Conservation (phyloP, 768 basidiomycete species). For the Coprinopsis strossmayeri region DNA sequence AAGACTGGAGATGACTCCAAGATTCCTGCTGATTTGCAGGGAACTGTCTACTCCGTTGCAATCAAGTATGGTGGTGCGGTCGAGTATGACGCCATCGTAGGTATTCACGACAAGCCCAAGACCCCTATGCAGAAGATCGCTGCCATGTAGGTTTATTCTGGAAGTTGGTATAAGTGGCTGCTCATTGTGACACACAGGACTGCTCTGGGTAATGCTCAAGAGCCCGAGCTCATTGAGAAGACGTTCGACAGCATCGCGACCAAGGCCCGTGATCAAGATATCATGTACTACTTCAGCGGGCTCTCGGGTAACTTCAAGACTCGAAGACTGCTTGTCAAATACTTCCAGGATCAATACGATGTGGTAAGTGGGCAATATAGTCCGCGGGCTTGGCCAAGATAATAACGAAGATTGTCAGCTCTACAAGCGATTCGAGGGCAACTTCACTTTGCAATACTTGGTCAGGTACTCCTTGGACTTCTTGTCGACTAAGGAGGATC, state of each 20-base stretch:
- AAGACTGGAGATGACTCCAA: slow-evolving; percentile 66
- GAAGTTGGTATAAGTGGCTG: background rate
- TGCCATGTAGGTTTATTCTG: slow-evolving; percentile 47
- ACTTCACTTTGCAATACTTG: slow-evolving; percentile 49
- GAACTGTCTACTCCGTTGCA: slow-evolving; percentile 46
- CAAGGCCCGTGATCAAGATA: slow-evolving; percentile 54
- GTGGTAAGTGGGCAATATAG: slow-evolving; percentile 31
- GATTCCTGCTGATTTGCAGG: slow-evolving; percentile 77
- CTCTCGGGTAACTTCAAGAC: slow-evolving; percentile 50
- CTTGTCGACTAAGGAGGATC: slow-evolving; percentile 66
- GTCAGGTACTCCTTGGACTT: slow-evolving; percentile 35
- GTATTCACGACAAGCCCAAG: slow-evolving; percentile 62
- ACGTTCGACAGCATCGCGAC: slow-evolving; percentile 55
- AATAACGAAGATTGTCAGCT: slow-evolving; percentile 30
- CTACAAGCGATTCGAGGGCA: slow-evolving; percentile 64
- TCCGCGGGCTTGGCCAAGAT: background rate
- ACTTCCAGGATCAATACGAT: slow-evolving; percentile 68
- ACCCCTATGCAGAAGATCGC: slow-evolving; percentile 69
- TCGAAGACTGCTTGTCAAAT: slow-evolving; percentile 46
- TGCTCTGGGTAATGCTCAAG: slow-evolving; percentile 57
- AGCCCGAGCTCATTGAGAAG: slow-evolving; percentile 49
- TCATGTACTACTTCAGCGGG: slow-evolving; percentile 56
- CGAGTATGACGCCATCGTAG: slow-evolving; percentile 70
- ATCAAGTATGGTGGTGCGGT: slow-evolving; percentile 65
- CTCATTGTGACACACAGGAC: slow-evolving; percentile 30